Base-by-base conservation (phyloP, 2,329 filamentous ascomycete species). In the Phyllosticta capitalensis region DNA sequence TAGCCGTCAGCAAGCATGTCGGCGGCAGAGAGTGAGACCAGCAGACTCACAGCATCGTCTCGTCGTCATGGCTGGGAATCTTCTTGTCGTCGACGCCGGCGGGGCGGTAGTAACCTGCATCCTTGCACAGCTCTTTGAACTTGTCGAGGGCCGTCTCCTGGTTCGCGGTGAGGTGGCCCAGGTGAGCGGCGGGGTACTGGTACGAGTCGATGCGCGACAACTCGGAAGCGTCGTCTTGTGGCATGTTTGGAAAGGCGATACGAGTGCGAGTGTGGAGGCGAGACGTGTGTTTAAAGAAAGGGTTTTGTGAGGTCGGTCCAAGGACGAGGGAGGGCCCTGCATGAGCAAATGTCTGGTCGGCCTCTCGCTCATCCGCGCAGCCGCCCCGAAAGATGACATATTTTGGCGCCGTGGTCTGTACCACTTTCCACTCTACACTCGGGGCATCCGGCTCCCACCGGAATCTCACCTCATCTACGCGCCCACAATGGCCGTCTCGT, bases 161-260 rank as follows among this genome's bases (percentile, higher is more conserved):
- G 55, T 82, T 78, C 20, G 80, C 76, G 24, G 78, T 89, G 62
- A 96, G 79, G 73, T 92, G 87, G 54, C 90, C 87, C 52, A 92
- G 77, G 71, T 95, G 91, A n/a, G 90, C 91, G 54, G 82, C 76
- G 1, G 88, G 88, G 72, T 88, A 92, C 68, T 79, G 73, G 64
- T 71, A 74, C n/a, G 73, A 74, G 62, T 74, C 72, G 63, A 71
- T 61, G 61, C 70, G 66, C 52, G 62, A 64, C 30, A 75, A 68
- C 26, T 73, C 70, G 14, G 69, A 66, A 4, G 53, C 50, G 20
- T 58, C 33, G 51, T 58, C 56, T 21, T 54, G 53, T 3, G 56
- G 33, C 56, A 59, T 59, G 52, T 20, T 30, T 59, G 56, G 33
- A 28, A 20, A 17, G 24, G 38, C 38, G 38, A n/a, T 45, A 45